These are phyloP conservation scores for Cetraspora pellucida DNA, from an alignment of 192 early-diverging fungal species.

Conservation along the genomic window DNA sequence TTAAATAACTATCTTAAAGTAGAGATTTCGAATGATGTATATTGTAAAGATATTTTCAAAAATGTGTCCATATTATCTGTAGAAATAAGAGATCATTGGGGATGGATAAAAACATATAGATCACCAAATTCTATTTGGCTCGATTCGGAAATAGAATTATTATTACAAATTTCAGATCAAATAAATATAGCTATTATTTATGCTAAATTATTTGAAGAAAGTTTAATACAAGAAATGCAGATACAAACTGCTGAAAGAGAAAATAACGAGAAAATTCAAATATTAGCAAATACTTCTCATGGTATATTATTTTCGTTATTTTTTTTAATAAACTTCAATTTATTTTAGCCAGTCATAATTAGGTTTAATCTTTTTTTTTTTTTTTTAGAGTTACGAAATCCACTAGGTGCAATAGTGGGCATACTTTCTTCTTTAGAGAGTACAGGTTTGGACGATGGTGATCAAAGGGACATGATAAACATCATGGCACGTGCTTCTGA, in stretches of 20 bases:
- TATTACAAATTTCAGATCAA: conserved; percentile 47
- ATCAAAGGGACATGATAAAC: conserved; percentile 49
- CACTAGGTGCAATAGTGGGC: conserved; percentile 48
- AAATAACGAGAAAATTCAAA: conserved; percentile 45
- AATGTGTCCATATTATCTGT: conserved; percentile 39
- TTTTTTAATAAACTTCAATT: neutral
- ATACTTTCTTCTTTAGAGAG: conserved; percentile 46
- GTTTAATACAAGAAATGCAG: conserved; percentile 43
- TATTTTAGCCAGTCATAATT: too few relatives aligned
- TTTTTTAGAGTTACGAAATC: conserved; percentile 32
- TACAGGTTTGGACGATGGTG: conserved; percentile 42
- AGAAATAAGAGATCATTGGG: conserved; percentile 40
- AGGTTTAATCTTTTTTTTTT: neutral
- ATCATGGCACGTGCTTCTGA: conserved; percentile 50
- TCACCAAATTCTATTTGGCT: conserved; percentile 39
- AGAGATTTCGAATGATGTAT: neutral
- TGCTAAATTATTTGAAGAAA: conserved; percentile 43
- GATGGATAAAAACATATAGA: conserved; percentile 40
- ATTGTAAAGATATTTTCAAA: conserved; percentile 24
- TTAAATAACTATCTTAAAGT: neutral
- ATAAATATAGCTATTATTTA: conserved; percentile 48
- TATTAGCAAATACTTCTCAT: conserved; percentile 46
- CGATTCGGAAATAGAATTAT: conserved; percentile 42
- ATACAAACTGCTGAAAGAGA: conserved; percentile 47
- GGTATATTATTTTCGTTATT: neutral